Conservation (phyloP, 1,284 basidiomycete genomes). For the Cerioporus squamosus region DNA sequence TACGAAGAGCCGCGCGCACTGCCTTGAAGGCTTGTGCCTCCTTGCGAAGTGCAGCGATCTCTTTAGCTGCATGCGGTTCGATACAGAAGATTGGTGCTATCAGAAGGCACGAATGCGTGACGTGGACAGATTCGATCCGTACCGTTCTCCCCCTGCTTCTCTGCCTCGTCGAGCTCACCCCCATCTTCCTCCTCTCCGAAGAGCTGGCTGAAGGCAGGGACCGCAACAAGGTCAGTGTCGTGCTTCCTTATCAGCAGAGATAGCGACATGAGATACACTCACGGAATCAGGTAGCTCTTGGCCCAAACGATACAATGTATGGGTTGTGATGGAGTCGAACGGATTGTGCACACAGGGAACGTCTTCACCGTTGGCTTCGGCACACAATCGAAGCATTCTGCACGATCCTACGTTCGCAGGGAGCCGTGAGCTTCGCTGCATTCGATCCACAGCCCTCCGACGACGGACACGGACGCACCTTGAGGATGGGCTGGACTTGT, state of each 20-base stretch:
- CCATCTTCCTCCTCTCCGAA: slow-evolving; percentile 90
- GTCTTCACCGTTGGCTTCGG: slow-evolving; percentile 91
- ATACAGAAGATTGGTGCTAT: neutral
- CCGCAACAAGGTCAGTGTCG: too few species aligned
- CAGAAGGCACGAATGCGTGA: neutral
- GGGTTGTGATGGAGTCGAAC: slow-evolving; percentile 95
- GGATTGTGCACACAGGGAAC: slow-evolving; percentile 98
- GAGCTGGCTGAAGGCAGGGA: slow-evolving; percentile 68
- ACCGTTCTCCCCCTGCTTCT: slow-evolving; percentile 90
- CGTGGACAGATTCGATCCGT: slow-evolving; percentile 19
- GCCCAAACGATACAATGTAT: slow-evolving; percentile 99
- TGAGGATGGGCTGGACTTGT: slow-evolving; percentile 78
- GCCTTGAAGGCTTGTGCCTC: slow-evolving; percentile 89
- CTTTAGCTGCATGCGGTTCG: slow-evolving; percentile 63
- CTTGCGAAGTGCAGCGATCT: slow-evolving; percentile 88
- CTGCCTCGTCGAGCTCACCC: slow-evolving; percentile 83
- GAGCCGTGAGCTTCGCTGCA: neutral
- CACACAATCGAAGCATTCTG: slow-evolving; percentile 93
- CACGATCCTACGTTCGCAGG: slow-evolving; percentile 59
- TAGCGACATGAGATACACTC: slow-evolving; percentile 35
- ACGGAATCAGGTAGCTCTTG: slow-evolving; percentile 97
- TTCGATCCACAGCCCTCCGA: neutral
- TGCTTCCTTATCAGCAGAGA: neutral
- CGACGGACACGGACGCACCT: slow-evolving; percentile 47
- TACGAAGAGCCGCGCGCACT: slow-evolving; percentile 71